phyloP scores from a whole-genome alignment of 108 stramenopile genomes.

The Schizochytrium sp. region DNA sequence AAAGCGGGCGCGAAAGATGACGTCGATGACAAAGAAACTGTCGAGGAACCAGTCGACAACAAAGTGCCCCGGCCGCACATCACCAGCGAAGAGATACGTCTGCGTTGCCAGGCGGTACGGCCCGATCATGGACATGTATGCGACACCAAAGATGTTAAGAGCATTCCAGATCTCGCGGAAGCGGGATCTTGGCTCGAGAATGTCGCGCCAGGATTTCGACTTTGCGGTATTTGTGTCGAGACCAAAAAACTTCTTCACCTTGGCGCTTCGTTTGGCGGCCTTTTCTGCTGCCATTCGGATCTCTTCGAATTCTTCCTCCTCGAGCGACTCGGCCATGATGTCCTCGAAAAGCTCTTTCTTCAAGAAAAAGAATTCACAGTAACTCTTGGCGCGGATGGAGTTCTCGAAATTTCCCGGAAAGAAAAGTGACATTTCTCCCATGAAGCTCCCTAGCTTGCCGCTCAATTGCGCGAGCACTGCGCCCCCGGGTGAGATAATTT shows the following conservation, averaged over 20 bases:
- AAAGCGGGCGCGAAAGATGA: not conserved
- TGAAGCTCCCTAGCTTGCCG: not conserved
- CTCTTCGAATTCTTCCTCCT: not conserved
- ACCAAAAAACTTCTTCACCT: slow-evolving; percentile 12
- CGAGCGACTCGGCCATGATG: not conserved
- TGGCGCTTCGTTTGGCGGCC: not conserved
- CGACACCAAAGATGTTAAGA: not conserved
- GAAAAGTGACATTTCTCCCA: not conserved
- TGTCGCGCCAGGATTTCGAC: not conserved
- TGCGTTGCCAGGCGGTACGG: not conserved
- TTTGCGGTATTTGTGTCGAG: not conserved
- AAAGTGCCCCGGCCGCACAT: not conserved
- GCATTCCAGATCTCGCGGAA: not conserved
- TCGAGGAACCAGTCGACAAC: not conserved
- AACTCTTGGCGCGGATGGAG: not conserved
- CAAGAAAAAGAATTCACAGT: not conserved
- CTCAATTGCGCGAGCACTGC: not conserved
- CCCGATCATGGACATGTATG: not conserved
- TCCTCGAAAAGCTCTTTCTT: not conserved
- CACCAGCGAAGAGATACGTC: not conserved
- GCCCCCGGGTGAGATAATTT: not conserved
- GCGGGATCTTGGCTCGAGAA: not conserved
- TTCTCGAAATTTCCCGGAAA: not conserved
- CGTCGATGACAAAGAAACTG: not conserved
- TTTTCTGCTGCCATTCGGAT: not conserved